These are phyloP conservation scores for Apiospora pterosperma DNA, from an alignment of 2,329 filamentous ascomycete species.

Conservation along the genomic window DNA sequence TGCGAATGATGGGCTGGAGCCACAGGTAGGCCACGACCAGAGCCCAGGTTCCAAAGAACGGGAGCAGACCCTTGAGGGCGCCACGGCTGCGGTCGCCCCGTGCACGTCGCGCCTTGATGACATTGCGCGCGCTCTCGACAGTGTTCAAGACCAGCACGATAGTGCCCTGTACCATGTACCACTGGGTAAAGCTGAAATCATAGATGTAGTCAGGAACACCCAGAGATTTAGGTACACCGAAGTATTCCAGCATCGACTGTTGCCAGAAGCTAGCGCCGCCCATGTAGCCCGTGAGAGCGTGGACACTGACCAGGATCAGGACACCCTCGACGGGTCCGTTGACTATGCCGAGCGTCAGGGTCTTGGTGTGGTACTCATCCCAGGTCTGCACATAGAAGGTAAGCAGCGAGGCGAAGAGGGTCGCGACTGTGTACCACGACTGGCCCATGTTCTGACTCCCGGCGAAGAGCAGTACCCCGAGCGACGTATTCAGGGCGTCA, in stretches of 20 bases:
- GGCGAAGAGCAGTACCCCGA: conserved; percentile 89
- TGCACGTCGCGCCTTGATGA: conserved; percentile 74
- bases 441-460: conserved; percentile 91
- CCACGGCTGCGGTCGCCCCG: conserved; percentile 69
- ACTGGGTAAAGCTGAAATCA: conserved; percentile 81
- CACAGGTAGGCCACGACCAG: conserved; percentile 76
- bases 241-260: conserved; percentile 68
- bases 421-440: conserved; percentile 81
- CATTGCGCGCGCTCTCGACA: conserved; percentile 73
- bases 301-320: conserved; percentile 77
- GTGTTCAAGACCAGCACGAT: conserved; percentile 85
- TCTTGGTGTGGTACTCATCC: conserved; percentile 99
- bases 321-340: conserved; percentile 96
- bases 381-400: conserved; percentile 99
- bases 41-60: conserved; percentile 75
- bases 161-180: conserved; percentile 85
- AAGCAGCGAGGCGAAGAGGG: conserved; percentile 77
- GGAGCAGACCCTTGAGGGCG: conserved; percentile 78
- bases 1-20: conserved; percentile 79
- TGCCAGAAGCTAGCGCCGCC: conserved; percentile 95
- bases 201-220: conserved; percentile 71
- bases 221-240: conserved; percentile 63
- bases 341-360: conserved; percentile 84
- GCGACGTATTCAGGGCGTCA: conserved; percentile 92
- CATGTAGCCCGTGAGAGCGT: conserved; percentile 76